Evolutionary conservation across 2,329 filamentous ascomycete genomes (phyloP).

Genomic region (Bisporella sp.): DNA sequence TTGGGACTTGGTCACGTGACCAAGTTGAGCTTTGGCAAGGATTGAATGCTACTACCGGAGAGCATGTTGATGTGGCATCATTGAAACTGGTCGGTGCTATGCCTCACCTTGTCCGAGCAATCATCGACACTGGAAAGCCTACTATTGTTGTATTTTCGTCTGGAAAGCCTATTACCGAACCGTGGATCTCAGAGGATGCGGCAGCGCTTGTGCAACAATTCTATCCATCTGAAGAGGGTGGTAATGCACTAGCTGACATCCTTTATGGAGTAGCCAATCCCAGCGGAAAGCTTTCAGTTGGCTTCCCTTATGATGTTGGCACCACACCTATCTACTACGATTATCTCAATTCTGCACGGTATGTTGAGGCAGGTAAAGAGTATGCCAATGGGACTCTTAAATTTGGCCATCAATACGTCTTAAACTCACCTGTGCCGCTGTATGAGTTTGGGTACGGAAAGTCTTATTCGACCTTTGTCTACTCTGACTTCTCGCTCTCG

Average conservation of each 20-base stretch:
- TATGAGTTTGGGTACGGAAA: conserved; percentile 86
- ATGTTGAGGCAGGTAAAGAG: conserved; percentile 62
- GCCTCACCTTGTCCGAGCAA: conserved; percentile 56
- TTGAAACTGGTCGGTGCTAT: conserved; percentile 66
- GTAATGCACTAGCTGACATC: conserved; percentile 71
- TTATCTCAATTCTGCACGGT: conserved; percentile 68
- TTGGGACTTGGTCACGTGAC: conserved; percentile 67
- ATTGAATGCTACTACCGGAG: conserved; percentile 67
- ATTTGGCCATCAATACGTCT: conserved; percentile 83
- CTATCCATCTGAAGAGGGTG: conserved; percentile 74
- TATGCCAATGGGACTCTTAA: conserved; percentile 70
- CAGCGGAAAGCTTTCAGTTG: conserved; percentile 61
- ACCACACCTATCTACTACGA: conserved; percentile 66
- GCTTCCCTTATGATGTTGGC: conserved; percentile 60
- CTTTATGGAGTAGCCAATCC: conserved; percentile 73
- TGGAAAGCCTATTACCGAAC: conserved; percentile 66
- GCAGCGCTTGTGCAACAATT: conserved; percentile 67
- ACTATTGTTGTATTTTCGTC: conserved; percentile 82
- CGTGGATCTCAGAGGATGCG: conserved; percentile 61
- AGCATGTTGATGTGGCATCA: conserved; percentile 60
- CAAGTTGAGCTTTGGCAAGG: conserved; percentile 64
- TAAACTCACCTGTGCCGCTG: conserved; percentile 67
- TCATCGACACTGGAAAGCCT: conserved; percentile 62
- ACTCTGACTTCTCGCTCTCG: conserved; percentile 42
- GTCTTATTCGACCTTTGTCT: conserved; percentile 55